Evolutionary conservation across 257 asterid genomes (phyloP), one percentile per base, ranked within the genome.

Genomic region (Salvia splendens): DNA sequence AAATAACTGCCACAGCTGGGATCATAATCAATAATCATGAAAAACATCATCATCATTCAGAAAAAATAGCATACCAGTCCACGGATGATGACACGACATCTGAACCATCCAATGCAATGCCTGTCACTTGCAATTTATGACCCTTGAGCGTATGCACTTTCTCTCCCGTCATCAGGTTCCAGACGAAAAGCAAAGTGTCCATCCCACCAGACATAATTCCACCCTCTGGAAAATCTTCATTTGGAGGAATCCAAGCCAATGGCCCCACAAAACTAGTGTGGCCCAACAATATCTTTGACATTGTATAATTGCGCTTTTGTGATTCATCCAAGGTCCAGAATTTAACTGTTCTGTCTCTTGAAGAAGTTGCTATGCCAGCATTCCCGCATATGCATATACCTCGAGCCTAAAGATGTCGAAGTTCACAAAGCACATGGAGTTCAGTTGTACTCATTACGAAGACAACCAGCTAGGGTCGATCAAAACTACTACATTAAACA

Each of bases 181-280:
- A 94, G 24, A 91, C 87, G 17, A 91, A 55, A 64, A 89, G 84
- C 68, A 85, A 85, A 6, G 96, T 89, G 73, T 94, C 99, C 99
- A 85, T 87, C 59, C 99, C 99, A 60, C 99, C 99, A 16, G 99
- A 91, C 50, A 94, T 77, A 66, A 94, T 70, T 48, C 96, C 93
- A 52, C 99, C 97, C 73, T 89, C 91, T 16, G 95, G 96, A 55
- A 87, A 79, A 80, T 88, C 96, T 54, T 85, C 95, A 47, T 54
- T 77, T 0, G 96, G 96, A 0, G 92, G 73, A 73, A 94, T 68
- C 98, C 99, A 94, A 48, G 90, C 85, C 81, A 94, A 54, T 2
- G 99, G 99, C 52, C 99, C 99, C 64, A 91, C 99, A 57, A 94
- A 94, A 76, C 98, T 91, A 61, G 95, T 89, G 75, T 94, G 99